A percentile compares a stretch with the other conserved stretches of the same genome.
Evolutionary conservation across 108 stramenopile species (phyloP).

Genomic region (Stephanodiscus minutulus): DNA sequence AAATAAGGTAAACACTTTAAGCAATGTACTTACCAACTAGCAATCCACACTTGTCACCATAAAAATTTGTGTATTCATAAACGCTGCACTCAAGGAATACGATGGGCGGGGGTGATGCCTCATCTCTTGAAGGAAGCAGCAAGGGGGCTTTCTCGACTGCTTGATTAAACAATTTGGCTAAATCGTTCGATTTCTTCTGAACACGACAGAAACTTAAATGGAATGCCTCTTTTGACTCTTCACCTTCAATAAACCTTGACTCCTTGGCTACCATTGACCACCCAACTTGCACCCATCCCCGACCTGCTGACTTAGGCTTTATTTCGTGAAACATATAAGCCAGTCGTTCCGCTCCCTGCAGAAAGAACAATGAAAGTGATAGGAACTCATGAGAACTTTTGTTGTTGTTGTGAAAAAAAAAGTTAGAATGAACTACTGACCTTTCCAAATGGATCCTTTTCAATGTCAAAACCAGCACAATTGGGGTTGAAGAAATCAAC

Average conservation of each 20-base stretch:
- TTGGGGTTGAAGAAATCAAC: slow-evolving; percentile 29
- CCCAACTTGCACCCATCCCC: slow-evolving; percentile 36
- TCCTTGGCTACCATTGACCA: slow-evolving; percentile 43
- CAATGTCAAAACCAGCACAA: slow-evolving; percentile 37
- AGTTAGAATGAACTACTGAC: background rate
- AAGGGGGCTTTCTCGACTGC: slow-evolving; percentile 31
- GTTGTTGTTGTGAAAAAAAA: background rate
- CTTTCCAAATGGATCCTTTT: slow-evolving; percentile 46
- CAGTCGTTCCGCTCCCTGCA: slow-evolving; percentile 43
- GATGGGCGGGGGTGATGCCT: slow-evolving; percentile 42
- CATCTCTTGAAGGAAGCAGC: slow-evolving; percentile 35
- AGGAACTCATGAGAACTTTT: background rate
- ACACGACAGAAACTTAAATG: slow-evolving; percentile 40
- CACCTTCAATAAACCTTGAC: slow-evolving; percentile 39
- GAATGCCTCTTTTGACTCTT: slow-evolving; percentile 41
- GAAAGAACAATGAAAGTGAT: background rate
- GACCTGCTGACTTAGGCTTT: slow-evolving; percentile 15
- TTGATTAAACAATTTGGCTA: slow-evolving; percentile 33
- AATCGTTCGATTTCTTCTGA: slow-evolving; percentile 34
- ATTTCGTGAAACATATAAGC: slow-evolving; percentile 45
- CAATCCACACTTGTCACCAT: slow-evolving; percentile 28
- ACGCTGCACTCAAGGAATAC: slow-evolving; percentile 43
- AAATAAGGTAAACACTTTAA: background rate
- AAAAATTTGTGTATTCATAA: slow-evolving; percentile 41
- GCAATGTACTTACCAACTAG: slow-evolving; percentile 29